A percentile compares a stretch with the other conserved stretches of the same genome.
Evolutionary conservation across 106 monocot species (phyloP).

Genomic region (Dioscorea dumetorum): DNA sequence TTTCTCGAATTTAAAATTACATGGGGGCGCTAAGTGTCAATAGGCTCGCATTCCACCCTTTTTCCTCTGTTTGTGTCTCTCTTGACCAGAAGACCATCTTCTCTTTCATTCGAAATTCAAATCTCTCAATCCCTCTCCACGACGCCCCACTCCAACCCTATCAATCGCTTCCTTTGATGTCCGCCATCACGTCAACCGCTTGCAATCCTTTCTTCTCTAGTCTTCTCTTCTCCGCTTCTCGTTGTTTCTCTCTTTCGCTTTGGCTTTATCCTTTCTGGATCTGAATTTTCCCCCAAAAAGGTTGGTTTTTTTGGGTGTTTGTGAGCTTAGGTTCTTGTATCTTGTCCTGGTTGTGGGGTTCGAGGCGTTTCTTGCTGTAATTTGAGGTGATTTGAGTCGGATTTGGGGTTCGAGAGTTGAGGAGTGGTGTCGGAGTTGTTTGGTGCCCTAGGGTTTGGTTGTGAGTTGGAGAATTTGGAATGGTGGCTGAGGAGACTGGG

Average conservation of each 20-base stretch:
- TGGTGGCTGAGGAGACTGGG: neutral
- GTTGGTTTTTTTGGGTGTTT: too few species aligned
- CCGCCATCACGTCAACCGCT: neutral
- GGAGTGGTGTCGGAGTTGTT: neutral
- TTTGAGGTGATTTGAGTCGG: neutral
- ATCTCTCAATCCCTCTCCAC: neutral
- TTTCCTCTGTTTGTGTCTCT: neutral
- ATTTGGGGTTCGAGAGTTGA: neutral
- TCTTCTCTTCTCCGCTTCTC: neutral
- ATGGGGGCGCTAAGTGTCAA: too few species aligned
- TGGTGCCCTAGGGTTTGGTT: neutral
- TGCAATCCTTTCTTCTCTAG: neutral
- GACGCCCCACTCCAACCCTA: neutral
- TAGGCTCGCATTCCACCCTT: neutral
- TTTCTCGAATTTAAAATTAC: too few species aligned
- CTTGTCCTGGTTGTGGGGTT: neutral
- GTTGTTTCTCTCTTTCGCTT: neutral
- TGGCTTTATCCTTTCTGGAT: neutral
- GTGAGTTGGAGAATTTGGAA: neutral
- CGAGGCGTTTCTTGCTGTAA: neutral
- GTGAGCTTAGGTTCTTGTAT: neutral
- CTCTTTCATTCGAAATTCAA: neutral
- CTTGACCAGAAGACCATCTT: neutral
- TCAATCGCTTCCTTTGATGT: too few species aligned
- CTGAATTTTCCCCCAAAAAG: neutral